Base-by-base conservation (phyloP, 208 protist species). In the Leishmania amazonensis region DNA sequence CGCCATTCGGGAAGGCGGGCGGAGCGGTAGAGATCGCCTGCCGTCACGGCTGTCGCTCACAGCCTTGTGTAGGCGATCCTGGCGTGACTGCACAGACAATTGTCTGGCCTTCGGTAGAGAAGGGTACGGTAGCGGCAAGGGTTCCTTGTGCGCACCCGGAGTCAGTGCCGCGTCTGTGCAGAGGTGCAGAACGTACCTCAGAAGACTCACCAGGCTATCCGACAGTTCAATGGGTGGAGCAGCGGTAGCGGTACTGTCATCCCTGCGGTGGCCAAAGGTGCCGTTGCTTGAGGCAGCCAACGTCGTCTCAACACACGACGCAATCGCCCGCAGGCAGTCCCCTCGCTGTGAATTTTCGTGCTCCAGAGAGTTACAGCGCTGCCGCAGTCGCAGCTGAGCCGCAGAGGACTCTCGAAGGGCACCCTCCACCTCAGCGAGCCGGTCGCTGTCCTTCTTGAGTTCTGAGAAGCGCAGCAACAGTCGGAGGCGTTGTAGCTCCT, bases 401-500 rank as follows among this genome's bases (percentile, higher is more conserved):
- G 72, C 78, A n/a, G 80, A 71, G 47, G 70, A n/a, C 81, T 88
- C 75, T 38, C 80, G 62, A 28, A 79, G 38, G 6, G 78, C 78
- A 6, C 71, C 54, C 38, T 87, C 42, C 2, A 86, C 81, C 21
- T 42, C 64, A 3, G 53, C 68, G 2, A 96, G 85, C 57, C 77
- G 77, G 67, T 94, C 91, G 67, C 91, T 95, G 70, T 93, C 86
- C 73, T 93, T 91, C 73, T 95, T 95, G 31, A 95, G 79, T 76
- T 95, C 89, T 28, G 91, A 95, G 72, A 95, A 95, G 72, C 91
- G 89, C 87, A 95, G 87, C 40, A 95, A 71, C n/a, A 92, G 68
- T 31, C 91, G 91, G 40, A 95, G 85, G 17, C 91, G 86, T 17
- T 76, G 81, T 57, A 95, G 80, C 82, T 95, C 91, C 54, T 85